phyloP scores from a whole-genome alignment of 2,329 filamentous ascomycete genomes.

The Monilinia fructicola region DNA sequence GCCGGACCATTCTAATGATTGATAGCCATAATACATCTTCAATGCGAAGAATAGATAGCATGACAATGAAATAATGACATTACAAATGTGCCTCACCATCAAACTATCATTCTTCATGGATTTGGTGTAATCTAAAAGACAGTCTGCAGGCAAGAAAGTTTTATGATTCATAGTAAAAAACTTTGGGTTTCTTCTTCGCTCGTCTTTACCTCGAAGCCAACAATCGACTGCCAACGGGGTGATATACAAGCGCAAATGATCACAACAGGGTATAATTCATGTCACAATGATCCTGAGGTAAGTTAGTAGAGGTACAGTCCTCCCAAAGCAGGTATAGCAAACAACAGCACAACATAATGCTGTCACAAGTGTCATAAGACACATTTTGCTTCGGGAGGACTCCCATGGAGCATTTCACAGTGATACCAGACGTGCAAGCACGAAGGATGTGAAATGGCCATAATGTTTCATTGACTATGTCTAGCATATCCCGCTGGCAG shows the following conservation, averaged over 20 bases:
- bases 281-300: constrained; percentile 17
- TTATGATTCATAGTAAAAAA: constrained; percentile 43
- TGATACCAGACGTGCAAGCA: constrained; percentile 43
- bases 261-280: not conserved
- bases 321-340: constrained; percentile 41
- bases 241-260: constrained; percentile 72
- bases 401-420: constrained; percentile 76
- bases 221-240: constrained; percentile 67
- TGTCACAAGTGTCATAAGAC: constrained; percentile 25
- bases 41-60: not conserved
- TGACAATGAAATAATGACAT: not conserved
- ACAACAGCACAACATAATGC: constrained; percentile 27
- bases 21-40: not conserved
- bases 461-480: constrained; percentile 44
- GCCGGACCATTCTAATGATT: not conserved
- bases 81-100: constrained; percentile 74
- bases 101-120: constrained; percentile 72
- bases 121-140: constrained; percentile 55
- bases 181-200: constrained; percentile 71
- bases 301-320: constrained; percentile 36
- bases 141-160: constrained; percentile 78
- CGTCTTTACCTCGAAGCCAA: constrained; percentile 92
- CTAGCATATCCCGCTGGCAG: constrained; percentile 30
- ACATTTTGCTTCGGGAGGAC: constrained; percentile 60
- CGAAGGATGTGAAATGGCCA: constrained; percentile 67